phyloP scores from a whole-genome alignment of 2,329 filamentous ascomycete species.

The Xylariaceae sp. region DNA sequence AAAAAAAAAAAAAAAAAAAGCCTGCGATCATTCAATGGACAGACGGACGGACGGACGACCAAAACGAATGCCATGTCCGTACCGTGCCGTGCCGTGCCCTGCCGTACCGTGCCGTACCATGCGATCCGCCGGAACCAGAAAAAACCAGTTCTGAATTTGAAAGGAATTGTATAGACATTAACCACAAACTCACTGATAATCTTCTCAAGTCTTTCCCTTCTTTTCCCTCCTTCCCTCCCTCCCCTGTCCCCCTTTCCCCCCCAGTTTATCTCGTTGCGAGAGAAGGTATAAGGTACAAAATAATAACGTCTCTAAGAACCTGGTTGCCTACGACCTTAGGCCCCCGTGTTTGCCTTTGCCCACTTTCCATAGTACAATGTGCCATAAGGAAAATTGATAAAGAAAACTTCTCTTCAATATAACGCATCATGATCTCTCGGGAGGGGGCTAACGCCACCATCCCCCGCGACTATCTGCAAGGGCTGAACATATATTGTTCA shows the following conservation, averaged over 20 bases:
- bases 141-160: neutral
- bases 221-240: too few relatives aligned
- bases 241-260: neutral
- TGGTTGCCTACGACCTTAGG: neutral
- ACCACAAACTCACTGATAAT: neutral
- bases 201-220: neutral
- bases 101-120: neutral
- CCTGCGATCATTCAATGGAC: too few relatives aligned
- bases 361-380: constrained; percentile 8
- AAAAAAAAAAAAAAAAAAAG: too few relatives aligned
- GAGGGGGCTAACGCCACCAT: neutral
- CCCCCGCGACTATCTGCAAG: constrained; percentile 5
- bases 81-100: too few relatives aligned
- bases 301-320: neutral
- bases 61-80: neutral
- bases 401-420: constrained; percentile 9
- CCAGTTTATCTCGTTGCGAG: neutral
- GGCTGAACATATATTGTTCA: constrained; percentile 14
- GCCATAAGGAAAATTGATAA: neutral
- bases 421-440: constrained; percentile 4
- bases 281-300: neutral
- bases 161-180: neutral
- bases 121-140: neutral
- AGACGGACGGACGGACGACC: too few relatives aligned
- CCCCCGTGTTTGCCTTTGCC: neutral